Evolutionary conservation across 306 rosid genomes (phyloP).

Genomic region (Elaeagnus macrophylla): DNA sequence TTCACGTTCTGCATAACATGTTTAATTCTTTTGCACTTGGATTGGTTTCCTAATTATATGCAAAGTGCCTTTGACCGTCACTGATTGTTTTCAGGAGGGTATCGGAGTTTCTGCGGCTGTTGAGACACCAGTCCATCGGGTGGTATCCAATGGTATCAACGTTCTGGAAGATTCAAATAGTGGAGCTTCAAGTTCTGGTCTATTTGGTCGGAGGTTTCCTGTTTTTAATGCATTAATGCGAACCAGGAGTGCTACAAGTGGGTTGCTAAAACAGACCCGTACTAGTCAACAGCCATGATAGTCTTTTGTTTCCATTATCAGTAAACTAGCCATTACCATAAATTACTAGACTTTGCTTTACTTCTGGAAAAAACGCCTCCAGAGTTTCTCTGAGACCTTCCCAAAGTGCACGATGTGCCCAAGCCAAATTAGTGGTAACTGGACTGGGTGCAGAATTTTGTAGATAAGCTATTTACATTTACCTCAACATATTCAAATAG

Average conservation of each 20-base stretch:
- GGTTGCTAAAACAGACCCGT: conserved; percentile 47
- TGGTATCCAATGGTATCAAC: conserved; percentile 11
- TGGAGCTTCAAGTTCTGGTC: conserved; percentile 42
- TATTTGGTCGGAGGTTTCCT: conserved; percentile 42
- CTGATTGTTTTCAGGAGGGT: conserved; percentile 37
- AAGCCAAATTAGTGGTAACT: conserved; percentile 26
- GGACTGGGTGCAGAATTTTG: conserved; percentile 60
- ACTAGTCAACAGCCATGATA: conserved; percentile 18
- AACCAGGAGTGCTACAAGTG: conserved; percentile 59
- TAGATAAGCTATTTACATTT: conserved; percentile 21
- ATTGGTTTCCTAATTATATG: not conserved
- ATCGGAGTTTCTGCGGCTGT: conserved; percentile 28
- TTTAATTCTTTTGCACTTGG: not conserved
- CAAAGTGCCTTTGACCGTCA: not conserved
- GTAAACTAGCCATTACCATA: conserved; percentile 2
- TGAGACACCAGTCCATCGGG: conserved; percentile 12
- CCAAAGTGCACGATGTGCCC: conserved; percentile 29
- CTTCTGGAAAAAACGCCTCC: conserved; percentile 6
- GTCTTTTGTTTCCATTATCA: conserved; percentile 7
- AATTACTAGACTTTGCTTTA: conserved; percentile 14
- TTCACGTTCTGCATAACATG: not conserved
- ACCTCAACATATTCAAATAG: too few species aligned
- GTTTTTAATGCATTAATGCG: conserved; percentile 39
- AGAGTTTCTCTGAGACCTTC: conserved; percentile 13
- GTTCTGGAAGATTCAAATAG: conserved; percentile 21